Percentiles rank a stretch among this genome's conserved stretches.
phyloP scores from a whole-genome alignment of 495 filamentous ascomycete genomes.

The Immersiella caudata region DNA sequence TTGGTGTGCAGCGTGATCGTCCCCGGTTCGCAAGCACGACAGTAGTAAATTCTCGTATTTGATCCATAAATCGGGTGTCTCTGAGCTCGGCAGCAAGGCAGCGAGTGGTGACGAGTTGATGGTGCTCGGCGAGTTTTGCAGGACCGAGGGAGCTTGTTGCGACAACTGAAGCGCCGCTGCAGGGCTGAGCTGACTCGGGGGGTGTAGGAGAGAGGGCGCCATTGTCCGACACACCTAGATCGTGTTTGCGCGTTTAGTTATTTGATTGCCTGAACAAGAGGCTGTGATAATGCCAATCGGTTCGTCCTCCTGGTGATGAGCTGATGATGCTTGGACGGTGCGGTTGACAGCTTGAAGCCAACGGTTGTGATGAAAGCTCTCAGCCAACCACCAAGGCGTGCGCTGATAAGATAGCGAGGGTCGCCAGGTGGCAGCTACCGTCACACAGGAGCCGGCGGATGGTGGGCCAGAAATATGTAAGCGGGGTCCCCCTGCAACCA shows the following conservation, averaged over 20 bases:
- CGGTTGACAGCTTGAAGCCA: slow-evolving; percentile 1
- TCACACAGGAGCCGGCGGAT: not conserved
- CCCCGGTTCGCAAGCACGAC: slow-evolving; percentile 81
- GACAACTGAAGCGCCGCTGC: slow-evolving; percentile 67
- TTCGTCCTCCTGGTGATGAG: not conserved
- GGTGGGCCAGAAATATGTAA: not conserved
- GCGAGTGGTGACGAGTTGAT: slow-evolving; percentile 54
- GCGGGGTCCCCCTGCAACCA: not conserved
- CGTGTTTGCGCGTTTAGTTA: not conserved
- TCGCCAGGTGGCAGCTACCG: not conserved
- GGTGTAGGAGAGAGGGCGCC: slow-evolving; percentile 54
- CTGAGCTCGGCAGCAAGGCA: slow-evolving; percentile 58
- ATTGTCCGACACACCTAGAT: slow-evolving; percentile 30
- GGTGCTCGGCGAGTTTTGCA: slow-evolving; percentile 54
- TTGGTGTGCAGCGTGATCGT: slow-evolving; percentile 72
- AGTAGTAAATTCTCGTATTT: slow-evolving; percentile 84
- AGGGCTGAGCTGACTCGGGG: slow-evolving; percentile 53
- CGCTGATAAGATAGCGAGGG: not conserved
- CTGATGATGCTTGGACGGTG: not conserved
- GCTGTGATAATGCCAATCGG: not conserved
- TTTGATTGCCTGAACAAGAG: not conserved
- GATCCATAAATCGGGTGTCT: slow-evolving; percentile 77
- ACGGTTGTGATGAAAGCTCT: not conserved
- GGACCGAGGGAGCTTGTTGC: slow-evolving; percentile 73
- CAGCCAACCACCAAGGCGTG: not conserved